Conservation (phyloP, 2,329 filamentous ascomycete species). For the Apiospora malaysiana region DNA sequence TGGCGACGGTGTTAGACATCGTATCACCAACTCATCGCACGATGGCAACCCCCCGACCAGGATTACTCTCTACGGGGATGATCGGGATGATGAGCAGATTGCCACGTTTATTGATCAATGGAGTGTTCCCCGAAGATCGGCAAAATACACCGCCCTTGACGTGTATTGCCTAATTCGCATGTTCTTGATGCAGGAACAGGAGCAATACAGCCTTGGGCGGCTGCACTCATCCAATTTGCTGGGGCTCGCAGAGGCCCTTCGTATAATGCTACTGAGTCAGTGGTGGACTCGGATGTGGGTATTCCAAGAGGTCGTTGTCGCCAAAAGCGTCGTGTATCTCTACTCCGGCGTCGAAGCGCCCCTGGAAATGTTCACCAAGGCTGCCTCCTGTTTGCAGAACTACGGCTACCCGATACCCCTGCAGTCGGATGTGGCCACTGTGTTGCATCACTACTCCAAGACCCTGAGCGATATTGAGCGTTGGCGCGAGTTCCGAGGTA, state of each 20-base stretch:
- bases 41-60: not conserved
- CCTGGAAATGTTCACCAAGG: not conserved
- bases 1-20: not conserved
- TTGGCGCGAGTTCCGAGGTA: not conserved
- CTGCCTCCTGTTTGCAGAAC: not conserved
- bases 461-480: not conserved
- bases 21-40: not conserved
- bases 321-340: not conserved
- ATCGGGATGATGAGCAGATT: not conserved
- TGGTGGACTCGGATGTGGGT: conserved; percentile 20
- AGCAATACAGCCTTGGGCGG: not conserved
- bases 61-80: not conserved
- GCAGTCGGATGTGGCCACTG: not conserved
- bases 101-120: not conserved
- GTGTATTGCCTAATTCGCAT: not conserved
- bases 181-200: not conserved
- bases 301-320: conserved; percentile 15
- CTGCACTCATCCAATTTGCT: not conserved
- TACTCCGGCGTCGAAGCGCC: not conserved
- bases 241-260: not conserved
- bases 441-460: not conserved
- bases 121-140: not conserved
- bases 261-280: not conserved
- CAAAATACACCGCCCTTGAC: not conserved
- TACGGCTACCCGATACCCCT: not conserved